Evolutionary conservation across 768 basidiomycete species (phyloP).

Genomic region (Kwoniella botswanensis): DNA sequence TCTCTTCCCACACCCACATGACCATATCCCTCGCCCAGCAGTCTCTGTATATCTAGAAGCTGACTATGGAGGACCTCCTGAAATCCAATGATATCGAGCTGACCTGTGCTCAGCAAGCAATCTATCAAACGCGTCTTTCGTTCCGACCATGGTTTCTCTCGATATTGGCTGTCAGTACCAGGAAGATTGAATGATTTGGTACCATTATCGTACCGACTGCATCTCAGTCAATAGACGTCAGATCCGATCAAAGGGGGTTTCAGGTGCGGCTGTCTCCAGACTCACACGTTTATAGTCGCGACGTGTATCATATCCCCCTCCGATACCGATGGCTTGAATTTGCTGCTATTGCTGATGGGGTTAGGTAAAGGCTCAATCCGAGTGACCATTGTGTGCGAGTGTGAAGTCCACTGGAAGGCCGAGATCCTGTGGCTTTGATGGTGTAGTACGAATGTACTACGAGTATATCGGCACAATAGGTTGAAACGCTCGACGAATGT

Average conservation of each 20-base stretch:
- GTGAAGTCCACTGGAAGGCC: neutral
- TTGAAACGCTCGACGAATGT: neutral
- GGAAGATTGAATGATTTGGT: neutral
- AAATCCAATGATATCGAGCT: conserved; percentile 48
- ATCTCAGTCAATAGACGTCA: neutral
- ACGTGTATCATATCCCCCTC: neutral
- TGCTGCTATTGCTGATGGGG: neutral
- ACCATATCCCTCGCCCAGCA: conserved; percentile 66
- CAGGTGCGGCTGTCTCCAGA: no score
- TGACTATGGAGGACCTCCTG: conserved; percentile 65
- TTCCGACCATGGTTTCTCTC: conserved; percentile 48
- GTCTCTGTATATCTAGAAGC: conserved; percentile 64
- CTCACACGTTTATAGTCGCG: conserved; percentile 26
- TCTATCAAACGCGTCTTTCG: conserved; percentile 45
- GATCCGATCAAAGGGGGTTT: no score
- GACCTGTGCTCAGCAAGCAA: conserved; percentile 36
- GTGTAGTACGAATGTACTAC: neutral
- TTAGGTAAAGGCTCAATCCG: neutral
- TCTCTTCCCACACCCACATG: conserved; percentile 71
- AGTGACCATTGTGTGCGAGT: neutral
- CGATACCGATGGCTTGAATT: neutral
- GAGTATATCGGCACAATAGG: neutral
- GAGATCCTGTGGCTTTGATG: neutral
- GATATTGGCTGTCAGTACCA: conserved; percentile 18
- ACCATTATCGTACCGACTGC: conserved; percentile 4